A percentile compares a stretch with the other conserved stretches of the same genome.
phyloP scores from a whole-genome alignment of 495 filamentous ascomycete genomes.

The Annulohypoxylon moriforme region DNA sequence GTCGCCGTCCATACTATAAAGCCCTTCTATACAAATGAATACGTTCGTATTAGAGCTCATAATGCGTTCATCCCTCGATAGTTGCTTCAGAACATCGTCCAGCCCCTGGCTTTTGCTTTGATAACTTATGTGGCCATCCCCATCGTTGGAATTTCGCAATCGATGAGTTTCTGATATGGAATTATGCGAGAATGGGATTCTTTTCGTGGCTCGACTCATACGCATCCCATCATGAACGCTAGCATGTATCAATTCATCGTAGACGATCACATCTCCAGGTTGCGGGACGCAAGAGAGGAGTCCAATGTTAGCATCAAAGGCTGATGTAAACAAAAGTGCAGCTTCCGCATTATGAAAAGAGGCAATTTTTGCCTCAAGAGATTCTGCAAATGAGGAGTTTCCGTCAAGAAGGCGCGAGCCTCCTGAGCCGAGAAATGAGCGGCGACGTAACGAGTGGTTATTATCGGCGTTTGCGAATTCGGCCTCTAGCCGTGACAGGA shows the following conservation, averaged over 20 bases:
- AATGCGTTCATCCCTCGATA: slow-evolving; percentile 36
- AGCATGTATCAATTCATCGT: slow-evolving; percentile 81
- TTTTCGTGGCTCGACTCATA: slow-evolving; percentile 64
- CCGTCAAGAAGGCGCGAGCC: slow-evolving; percentile 75
- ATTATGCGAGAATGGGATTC: slow-evolving; percentile 71
- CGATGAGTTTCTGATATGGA: slow-evolving; percentile 48
- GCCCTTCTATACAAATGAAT: slow-evolving; percentile 76
- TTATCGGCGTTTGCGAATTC: slow-evolving; percentile 14
- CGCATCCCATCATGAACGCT: slow-evolving; percentile 83
- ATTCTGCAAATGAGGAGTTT: slow-evolving; percentile 72
- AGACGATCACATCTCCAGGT: slow-evolving; percentile 73
- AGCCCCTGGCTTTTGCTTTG: slow-evolving; percentile 42
- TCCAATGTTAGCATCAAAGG: slow-evolving; percentile 80
- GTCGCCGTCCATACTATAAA: slow-evolving; percentile 92
- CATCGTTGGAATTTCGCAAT: slow-evolving; percentile 45
- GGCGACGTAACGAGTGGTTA: slow-evolving; percentile 7
- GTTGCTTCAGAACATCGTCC: slow-evolving; percentile 27
- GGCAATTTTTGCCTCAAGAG: slow-evolving; percentile 72
- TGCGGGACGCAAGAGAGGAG: slow-evolving; percentile 75
- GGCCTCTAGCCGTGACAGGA: slow-evolving; percentile 54
- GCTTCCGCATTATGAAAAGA: slow-evolving; percentile 71
- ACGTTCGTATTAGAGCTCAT: slow-evolving; percentile 57
- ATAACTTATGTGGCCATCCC: neutral
- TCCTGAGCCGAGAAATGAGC: slow-evolving; percentile 60
- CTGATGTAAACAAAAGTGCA: slow-evolving; percentile 81